Conservation (phyloP, 345 rosid genomes). For the Noccaea caerulescens region DNA sequence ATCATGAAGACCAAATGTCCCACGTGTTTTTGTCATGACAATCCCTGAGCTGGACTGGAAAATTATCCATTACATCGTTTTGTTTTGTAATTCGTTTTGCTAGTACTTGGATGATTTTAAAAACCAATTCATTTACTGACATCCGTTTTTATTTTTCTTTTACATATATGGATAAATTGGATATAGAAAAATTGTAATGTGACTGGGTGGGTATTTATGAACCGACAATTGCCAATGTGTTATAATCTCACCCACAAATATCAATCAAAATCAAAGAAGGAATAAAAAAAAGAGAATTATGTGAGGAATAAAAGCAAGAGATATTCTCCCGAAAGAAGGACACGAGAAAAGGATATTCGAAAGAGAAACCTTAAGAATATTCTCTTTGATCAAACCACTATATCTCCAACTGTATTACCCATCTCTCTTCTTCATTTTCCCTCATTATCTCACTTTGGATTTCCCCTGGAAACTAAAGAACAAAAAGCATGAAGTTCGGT, state of each 20-base stretch:
- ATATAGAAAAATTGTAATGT: not conserved
- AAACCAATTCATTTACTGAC: no score
- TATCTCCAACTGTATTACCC: not conserved
- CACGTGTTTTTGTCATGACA: conserved; percentile 10
- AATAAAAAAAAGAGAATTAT: not conserved
- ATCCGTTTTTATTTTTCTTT: no score
- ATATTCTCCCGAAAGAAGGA: conserved; percentile 38
- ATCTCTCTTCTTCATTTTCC: conserved; percentile 25
- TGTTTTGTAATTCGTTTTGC: no score
- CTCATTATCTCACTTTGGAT: not conserved
- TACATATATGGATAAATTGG: no score
- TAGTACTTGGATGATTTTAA: no score
- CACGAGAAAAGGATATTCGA: conserved; percentile 39
- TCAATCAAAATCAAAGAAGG: not conserved
- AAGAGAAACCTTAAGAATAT: conserved; percentile 45
- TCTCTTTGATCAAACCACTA: conserved; percentile 14
- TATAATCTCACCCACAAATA: conserved; percentile 22
- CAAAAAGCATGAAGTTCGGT: conserved; percentile 74
- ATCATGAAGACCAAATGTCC: conserved; percentile 26
- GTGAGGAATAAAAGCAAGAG: conserved; percentile 35
- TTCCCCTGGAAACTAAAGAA: not conserved
- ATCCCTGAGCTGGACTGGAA: not conserved
- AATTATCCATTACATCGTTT: no score
- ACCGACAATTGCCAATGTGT: conserved; percentile 16
- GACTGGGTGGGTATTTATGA: conserved; percentile 5